These are phyloP conservation scores for Physcomitrium patens DNA, from an alignment of 225 moss, liverwort and hornwort species.

Conservation along the genomic window DNA sequence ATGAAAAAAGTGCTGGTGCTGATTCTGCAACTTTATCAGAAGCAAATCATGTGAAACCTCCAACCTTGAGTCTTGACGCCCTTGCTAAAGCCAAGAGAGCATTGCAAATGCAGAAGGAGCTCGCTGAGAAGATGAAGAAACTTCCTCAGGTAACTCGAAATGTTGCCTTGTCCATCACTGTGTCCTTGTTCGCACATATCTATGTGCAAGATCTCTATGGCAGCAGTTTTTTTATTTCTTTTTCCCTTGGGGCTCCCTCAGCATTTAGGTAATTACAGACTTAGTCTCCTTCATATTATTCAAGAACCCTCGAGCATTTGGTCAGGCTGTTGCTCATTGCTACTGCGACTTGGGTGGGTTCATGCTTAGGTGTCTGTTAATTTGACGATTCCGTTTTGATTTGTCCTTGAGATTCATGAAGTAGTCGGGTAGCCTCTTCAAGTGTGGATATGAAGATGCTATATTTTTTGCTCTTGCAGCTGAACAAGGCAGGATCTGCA, in stretches of 20 bases:
- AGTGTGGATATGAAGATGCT: not conserved
- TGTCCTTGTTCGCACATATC: not conserved
- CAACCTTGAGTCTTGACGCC: slow-evolving; percentile 59
- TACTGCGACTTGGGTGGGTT: not conserved
- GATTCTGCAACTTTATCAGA: slow-evolving; percentile 34
- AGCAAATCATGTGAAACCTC: slow-evolving; percentile 39
- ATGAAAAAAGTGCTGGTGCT: slow-evolving; percentile 20
- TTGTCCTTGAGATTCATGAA: slow-evolving; percentile 3
- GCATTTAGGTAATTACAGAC: not conserved
- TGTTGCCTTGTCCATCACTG: not conserved
- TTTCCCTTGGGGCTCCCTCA: not conserved
- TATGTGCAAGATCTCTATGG: not conserved
- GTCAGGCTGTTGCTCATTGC: not conserved
- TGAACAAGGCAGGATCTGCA: slow-evolving; percentile 48
- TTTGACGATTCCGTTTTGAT: not conserved
- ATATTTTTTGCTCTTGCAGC: slow-evolving; percentile 37
- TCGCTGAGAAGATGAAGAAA: slow-evolving; percentile 88
- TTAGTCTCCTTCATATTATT: not conserved
- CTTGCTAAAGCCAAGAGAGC: slow-evolving; percentile 80
- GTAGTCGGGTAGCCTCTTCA: not conserved
- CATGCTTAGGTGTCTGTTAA: not conserved
- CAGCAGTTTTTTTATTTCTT: not conserved
- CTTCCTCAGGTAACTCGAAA: slow-evolving; percentile 54
- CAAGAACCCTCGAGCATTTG: not conserved
- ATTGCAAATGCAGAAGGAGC: slow-evolving; percentile 85